Base-by-base conservation (phyloP, 345 rosid genomes). In the Rubroshorea leprosula region DNA sequence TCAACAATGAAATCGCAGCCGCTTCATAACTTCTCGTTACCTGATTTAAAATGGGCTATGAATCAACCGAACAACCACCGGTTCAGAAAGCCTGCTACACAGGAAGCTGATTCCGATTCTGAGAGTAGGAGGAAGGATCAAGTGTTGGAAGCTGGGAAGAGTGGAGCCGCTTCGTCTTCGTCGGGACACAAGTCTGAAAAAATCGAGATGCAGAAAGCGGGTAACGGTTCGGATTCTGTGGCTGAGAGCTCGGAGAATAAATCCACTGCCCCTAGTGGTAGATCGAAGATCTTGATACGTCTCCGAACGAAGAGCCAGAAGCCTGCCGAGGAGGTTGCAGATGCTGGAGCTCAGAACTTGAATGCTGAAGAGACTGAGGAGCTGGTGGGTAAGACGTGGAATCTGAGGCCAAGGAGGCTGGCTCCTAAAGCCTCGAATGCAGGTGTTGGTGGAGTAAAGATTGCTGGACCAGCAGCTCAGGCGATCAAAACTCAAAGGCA, bases 21-120 rank as follows among this genome's bases (percentile, higher is more conserved):
- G 25, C 89, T 86, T 27, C 94, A 86, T 16, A 86, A 86, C 72
- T 86, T 86, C 54, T 70, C 86, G 6, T 63, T 86, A 3, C 73
- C 79, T 51, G 84, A 71, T 68, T 83, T 86, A 2, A 76, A 72
- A 57, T 86, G 90, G 94, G 69, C 80, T 6, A 66, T 72, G 76
- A 83, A 74, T 68, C 78, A 74, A 27, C 0, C 79, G 6, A 68
- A 64, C 48, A 57, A 65, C 35, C 80, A 74, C 57, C 76, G 85
- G n/a, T 60, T 58, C n/a, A 83, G 89, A 15, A 80, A 62, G 57
- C 18, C 14, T 13, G 17, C 47, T 65, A 65, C 4, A 47, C 74
- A 29, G 9, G 69, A 59, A 16, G 58, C 26, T 22, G 57, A 54
- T 24, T 38, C 75, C 6, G 67, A 70, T 4, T 57, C 78, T 3